Evolutionary conservation across 257 asterid genomes (phyloP), one percentile per base, ranked within the genome.

Genomic region (Nicotiana tomentosiformis): DNA sequence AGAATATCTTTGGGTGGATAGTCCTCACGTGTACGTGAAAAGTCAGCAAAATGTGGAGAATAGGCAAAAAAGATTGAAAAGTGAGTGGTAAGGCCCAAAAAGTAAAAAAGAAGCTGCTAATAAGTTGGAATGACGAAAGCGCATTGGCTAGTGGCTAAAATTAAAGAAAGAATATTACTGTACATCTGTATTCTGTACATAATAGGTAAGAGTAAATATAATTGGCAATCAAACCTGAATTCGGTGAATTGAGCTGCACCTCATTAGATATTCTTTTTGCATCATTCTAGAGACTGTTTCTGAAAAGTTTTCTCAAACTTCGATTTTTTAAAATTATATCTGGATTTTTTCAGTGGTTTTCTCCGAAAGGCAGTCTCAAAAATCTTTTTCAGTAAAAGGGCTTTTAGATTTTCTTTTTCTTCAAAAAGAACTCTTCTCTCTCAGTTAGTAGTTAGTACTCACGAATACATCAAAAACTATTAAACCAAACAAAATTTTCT

Each of bases 21-120:
- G 80, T 74, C 80, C 61, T 49, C 43, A 74, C 26, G 62, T 74
- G 80, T 74, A 23, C 8, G 62, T 74, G 62, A 74, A 7, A 46
- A 74, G 80, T 74, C 16, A n/a, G 10, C 23, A 49, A 74, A 20
- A 46, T 23, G 80, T 74, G 62, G 80, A 74, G 80, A 74, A 74
- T 49, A 49, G 62, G 43, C 62, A 57, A 18, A 57, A 23, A 57
- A 55, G n/a, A 2, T 55, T 29, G 12, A 70, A 43, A 70, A 20
- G 55, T 10, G 77, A 70, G 37, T 43, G 60, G 60, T 11, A 70
- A 43, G 8, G 78, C 20, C 65, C 57, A n/a, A 70, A 43, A 46
- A 49, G 62, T 49, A 33, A 33, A 67, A 67, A 33, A 67, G 53
- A 20, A 74, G 80, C 80, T 7, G 62, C 80, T 74, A 23, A 14